Base-by-base conservation (phyloP, 441 rosid species). In the Pelargonium fulgidum region DNA sequence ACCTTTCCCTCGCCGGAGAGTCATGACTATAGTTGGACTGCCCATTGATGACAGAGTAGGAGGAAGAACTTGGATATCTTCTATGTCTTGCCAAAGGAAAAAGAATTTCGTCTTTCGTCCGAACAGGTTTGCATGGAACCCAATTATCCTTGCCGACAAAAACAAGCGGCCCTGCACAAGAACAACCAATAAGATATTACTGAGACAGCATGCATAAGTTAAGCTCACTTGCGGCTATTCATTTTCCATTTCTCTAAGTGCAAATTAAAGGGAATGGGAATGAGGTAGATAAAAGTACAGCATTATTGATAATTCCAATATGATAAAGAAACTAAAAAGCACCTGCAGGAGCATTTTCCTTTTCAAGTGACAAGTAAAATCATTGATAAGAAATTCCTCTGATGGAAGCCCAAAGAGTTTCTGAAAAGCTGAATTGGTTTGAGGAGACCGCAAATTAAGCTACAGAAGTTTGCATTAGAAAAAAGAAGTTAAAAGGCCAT, bases 381-480 rank as follows among this genome's bases (percentile, higher is more conserved):
- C 96, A 75, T 93, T 91, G 85, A 93, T 93, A 73, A 93, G 89
- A 82, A 93, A 93, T 77, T 93, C 99, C 84, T 88, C 99, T n/a
- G 83, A 83, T 48, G 99, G 97, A 56, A 93, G 95, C 73, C 92
- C 85, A 78, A 93, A 93, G 72, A 93, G 97, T 83, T 91, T 93
- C 83, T 93, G 99, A 68, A 93, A 91, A 44, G 99, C 91, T 59
- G 97, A 91, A 82, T 91, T 93, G 52, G 97, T 89, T 81, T 91
- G 97, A 66, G 98, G 98, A 76, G 99, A 93, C 47, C 95, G 85
- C 78, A 93, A 75, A 75, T 81, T 93, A 75, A 93, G 89, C 99
- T 93, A 76, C 76, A 79, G 20, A 67, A 11, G 3, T 50, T 42
- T 29, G 62, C 70, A 79, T 72, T 22, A 65, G 56, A 29, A 71